phyloP scores from a whole-genome alignment of 257 asterid genomes.

The Sherardia arvensis region DNA sequence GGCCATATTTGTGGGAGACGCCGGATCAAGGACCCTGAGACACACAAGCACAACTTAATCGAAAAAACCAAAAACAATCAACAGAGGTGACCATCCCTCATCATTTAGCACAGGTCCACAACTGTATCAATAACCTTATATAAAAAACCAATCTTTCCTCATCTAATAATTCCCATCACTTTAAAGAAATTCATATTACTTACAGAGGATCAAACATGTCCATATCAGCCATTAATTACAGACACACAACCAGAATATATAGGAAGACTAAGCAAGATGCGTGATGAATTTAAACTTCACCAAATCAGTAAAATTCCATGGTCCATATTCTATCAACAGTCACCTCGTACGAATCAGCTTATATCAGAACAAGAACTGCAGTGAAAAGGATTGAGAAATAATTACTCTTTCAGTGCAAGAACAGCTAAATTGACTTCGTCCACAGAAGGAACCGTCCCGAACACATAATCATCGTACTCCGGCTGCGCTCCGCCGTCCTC shows the following conservation, averaged over 20 bases:
- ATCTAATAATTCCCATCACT: background rate
- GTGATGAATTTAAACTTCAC: background rate
- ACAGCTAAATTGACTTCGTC: slow-evolving; percentile 63
- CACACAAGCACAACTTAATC: background rate
- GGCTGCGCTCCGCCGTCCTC: slow-evolving; percentile 22
- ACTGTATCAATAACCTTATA: background rate
- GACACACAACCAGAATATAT: background rate
- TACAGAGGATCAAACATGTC: background rate
- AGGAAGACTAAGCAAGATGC: background rate
- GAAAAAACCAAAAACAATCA: background rate
- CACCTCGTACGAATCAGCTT: background rate
- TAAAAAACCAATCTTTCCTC: background rate
- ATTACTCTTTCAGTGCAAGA: slow-evolving; percentile 62
- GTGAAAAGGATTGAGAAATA: background rate
- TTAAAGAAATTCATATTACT: too few species aligned
- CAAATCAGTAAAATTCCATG: background rate
- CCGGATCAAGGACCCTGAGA: slow-evolving; percentile 35
- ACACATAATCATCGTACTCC: slow-evolving; percentile 33
- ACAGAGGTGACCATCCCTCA: background rate
- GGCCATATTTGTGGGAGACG: slow-evolving; percentile 7
- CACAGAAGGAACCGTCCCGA: slow-evolving; percentile 49
- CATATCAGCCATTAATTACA: background rate
- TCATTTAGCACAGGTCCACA: background rate
- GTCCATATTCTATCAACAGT: background rate
- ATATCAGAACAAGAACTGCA: background rate